phyloP scores from a whole-genome alignment of 768 basidiomycete genomes.

The Rhodotorula babjevae region DNA sequence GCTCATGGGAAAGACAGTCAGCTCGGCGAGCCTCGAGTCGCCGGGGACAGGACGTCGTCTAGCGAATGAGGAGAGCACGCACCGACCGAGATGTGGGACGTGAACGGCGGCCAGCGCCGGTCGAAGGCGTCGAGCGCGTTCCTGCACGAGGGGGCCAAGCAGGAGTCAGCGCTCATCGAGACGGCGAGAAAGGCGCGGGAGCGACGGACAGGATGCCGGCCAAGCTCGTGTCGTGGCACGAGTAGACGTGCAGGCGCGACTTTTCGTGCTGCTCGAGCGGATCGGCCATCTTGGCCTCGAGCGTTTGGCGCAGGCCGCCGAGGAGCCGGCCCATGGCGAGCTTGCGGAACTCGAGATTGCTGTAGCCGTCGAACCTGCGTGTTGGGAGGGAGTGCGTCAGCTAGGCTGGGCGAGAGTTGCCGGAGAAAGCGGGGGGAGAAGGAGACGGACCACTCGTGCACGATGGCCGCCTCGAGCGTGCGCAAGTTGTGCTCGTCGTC shows the following conservation, averaged over 20 bases:
- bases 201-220: constrained; percentile 40
- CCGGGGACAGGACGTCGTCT: no score
- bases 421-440: constrained; percentile 28
- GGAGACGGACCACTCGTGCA: constrained; percentile 66
- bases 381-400: constrained; percentile 6
- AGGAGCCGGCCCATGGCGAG: constrained; percentile 74
- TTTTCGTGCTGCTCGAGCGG: constrained; percentile 51
- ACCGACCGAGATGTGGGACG: constrained; percentile 9
- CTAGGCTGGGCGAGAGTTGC: no score
- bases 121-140: constrained; percentile 30
- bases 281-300: constrained; percentile 58
- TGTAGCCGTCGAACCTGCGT: constrained; percentile 52
- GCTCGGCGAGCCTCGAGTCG: no score
- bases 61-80: background rate
- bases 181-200: no score
- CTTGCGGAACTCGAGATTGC: constrained; percentile 66
- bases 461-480: constrained; percentile 65
- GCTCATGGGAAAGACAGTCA: background rate
- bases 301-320: constrained; percentile 59
- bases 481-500: constrained; percentile 60
- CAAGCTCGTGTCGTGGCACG: constrained; percentile 45
- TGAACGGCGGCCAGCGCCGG: constrained; percentile 30
- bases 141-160: background rate
- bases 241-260: constrained; percentile 59
- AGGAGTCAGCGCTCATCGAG: background rate